These are phyloP conservation scores for Allantophomopsis lycopodina DNA, from an alignment of 2,329 filamentous ascomycete species.

Conservation along the genomic window DNA sequence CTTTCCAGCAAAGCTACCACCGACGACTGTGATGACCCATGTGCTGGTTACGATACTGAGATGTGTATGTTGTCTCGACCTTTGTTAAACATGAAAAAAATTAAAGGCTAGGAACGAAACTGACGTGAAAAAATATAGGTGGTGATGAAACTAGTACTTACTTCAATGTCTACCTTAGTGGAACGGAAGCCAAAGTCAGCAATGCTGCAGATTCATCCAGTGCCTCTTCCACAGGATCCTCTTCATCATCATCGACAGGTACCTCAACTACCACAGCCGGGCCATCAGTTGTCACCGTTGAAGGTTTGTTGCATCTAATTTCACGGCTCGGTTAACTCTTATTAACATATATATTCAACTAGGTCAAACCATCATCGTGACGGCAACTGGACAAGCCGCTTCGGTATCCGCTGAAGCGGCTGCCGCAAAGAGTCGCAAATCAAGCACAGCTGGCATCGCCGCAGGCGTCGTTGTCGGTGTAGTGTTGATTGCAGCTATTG, in stretches of 20 bases:
- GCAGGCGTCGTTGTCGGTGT: slow-evolving; percentile 81
- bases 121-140: slow-evolving; percentile 12
- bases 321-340: neutral
- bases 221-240: slow-evolving; percentile 1
- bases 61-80: slow-evolving; percentile 9
- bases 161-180: slow-evolving; percentile 14
- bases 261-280: slow-evolving; percentile 2
- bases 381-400: slow-evolving; percentile 7
- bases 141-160: slow-evolving; percentile 9
- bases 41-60: slow-evolving; percentile 13
- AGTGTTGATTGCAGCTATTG: slow-evolving; percentile 49
- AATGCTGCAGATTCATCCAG: slow-evolving; percentile 6
- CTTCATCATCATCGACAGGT: neutral
- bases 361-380: slow-evolving; percentile 15
- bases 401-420: slow-evolving; percentile 2
- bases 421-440: slow-evolving; percentile 11
- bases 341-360: neutral
- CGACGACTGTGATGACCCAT: slow-evolving; percentile 10
- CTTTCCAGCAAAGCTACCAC: slow-evolving; percentile 6
- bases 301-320: slow-evolving; percentile 4
- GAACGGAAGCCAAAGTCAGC: slow-evolving; percentile 6
- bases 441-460: slow-evolving; percentile 75
- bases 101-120: slow-evolving; percentile 1
- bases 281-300: slow-evolving; percentile 15
- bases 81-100: too few species aligned